Evolutionary conservation across 768 basidiomycete species (phyloP), one percentile per base, ranked within the genome.

Genomic region (Sporobolomyces pararoseus): DNA sequence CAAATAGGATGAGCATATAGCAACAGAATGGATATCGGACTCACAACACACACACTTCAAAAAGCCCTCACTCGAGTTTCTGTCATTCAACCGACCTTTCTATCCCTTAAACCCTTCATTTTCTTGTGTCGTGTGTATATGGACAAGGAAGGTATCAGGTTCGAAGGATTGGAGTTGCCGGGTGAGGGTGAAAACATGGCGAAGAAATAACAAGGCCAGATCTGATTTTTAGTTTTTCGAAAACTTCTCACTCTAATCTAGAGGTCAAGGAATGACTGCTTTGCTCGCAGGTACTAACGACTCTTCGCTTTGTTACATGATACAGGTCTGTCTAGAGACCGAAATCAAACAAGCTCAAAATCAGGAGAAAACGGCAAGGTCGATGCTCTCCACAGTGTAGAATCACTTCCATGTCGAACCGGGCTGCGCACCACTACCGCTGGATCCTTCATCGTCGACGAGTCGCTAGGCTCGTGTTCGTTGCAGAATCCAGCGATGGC

Each of bases 161-260:
- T 47, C 13, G 21, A 23, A 14, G 46, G 46, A 23, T 14, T 12
- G 10, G 13, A 47, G 46, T 47, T 13, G 46, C 10, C 14, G 46
- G 10, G 6, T 12, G 21, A 13, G 10, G 21, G 46, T 14, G 12
- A 47, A 34, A 54, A 57, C 19, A 27, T 64, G 68, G 62, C 62
- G 68, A 64, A 23, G 47, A 54, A 49, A 31, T 54, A 34, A 72
- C 50, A 44, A 67, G 71, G 71, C 71, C 71, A 72, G 71, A 72
- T 65, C 71, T 72, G 71, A 72, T n/a, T n/a, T n/a, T n/a, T n/a
- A n/a, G n/a, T n/a, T n/a, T n/a, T n/a, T n/a, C n/a, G n/a, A n/a
- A n/a, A n/a, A n/a, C n/a, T n/a, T n/a, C n/a, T n/a, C n/a, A n/a
- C n/a, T n/a, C n/a, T n/a, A n/a, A n/a, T n/a, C n/a, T n/a, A n/a